Evolutionary conservation across 1,139 yeast genomes (phyloP).

Genomic region (Yamadazyma pseudoaaseri): DNA sequence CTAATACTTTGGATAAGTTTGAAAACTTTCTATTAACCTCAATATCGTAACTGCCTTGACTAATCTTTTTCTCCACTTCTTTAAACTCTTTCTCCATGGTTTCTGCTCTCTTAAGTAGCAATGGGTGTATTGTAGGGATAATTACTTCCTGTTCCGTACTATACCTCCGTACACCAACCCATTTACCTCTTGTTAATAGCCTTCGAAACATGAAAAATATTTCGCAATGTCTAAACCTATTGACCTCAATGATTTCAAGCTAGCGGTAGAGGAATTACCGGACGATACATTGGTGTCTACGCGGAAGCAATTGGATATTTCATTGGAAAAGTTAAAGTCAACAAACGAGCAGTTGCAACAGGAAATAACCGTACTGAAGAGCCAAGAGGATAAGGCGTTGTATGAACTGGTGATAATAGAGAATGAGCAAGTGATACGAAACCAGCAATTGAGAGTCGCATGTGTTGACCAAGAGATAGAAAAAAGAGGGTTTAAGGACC

Average conservation of each 20-base stretch:
- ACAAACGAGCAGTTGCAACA: slow-evolving; percentile 29
- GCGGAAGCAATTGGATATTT: slow-evolving; percentile 24
- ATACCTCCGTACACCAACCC: background rate
- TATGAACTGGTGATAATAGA: slow-evolving; percentile 33
- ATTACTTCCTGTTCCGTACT: background rate
- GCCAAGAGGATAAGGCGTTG: slow-evolving; percentile 23
- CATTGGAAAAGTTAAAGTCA: slow-evolving; percentile 28
- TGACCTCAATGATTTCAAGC: slow-evolving; percentile 24
- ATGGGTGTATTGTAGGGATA: slow-evolving; percentile 49
- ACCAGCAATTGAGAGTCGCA: slow-evolving; percentile 25
- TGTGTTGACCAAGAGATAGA: slow-evolving; percentile 25
- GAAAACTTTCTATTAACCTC: slow-evolving; percentile 59
- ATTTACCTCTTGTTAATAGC: background rate
- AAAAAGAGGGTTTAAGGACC: slow-evolving; percentile 27
- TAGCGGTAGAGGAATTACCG: slow-evolving; percentile 34
- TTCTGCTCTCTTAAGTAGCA: slow-evolving; percentile 62
- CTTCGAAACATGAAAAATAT: background rate
- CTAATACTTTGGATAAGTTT: slow-evolving; percentile 52
- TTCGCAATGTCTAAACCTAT: slow-evolving; percentile 17
- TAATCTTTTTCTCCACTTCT: slow-evolving; percentile 46
- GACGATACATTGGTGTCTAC: slow-evolving; percentile 28
- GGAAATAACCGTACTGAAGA: slow-evolving; percentile 22
- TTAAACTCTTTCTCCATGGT: slow-evolving; percentile 49
- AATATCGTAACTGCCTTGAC: slow-evolving; percentile 51
- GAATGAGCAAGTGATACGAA: slow-evolving; percentile 29